Evolutionary conservation across 176 grass and related monocot genomes (phyloP).

Genomic region (Poa annua): DNA sequence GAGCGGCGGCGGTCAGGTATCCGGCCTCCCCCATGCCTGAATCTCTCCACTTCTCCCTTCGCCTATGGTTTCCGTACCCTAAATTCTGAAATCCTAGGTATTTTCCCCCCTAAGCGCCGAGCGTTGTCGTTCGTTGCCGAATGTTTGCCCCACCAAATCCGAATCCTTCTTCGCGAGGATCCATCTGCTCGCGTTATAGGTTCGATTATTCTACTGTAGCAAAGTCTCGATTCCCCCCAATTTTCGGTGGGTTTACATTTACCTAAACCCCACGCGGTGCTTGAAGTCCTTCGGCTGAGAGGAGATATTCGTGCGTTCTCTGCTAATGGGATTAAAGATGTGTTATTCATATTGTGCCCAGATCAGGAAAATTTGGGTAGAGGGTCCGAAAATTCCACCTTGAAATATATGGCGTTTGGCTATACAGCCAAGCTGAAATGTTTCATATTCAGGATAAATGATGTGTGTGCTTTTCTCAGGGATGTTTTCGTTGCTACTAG

Average conservation of each 20-base stretch:
- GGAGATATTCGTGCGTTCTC: neutral
- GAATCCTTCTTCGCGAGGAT: neutral
- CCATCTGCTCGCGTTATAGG: neutral
- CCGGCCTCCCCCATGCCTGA: neutral
- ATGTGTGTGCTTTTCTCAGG: neutral
- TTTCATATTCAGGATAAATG: neutral
- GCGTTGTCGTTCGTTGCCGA: neutral
- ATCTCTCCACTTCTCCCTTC: neutral
- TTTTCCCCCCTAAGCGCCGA: neutral
- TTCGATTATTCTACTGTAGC: neutral
- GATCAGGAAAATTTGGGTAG: neutral
- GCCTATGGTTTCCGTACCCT: neutral
- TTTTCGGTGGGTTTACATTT: neutral
- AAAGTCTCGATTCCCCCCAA: neutral
- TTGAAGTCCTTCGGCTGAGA: neutral
- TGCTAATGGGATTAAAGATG: neutral
- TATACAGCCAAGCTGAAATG: neutral
- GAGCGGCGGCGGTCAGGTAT: neutral
- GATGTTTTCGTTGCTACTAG: neutral
- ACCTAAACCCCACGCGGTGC: neutral
- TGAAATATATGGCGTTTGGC: conserved; percentile 8
- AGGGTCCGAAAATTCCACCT: neutral
- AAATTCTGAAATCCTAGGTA: neutral
- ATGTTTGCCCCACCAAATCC: neutral
- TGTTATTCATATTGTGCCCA: neutral